A percentile compares a stretch with the other conserved stretches of the same genome.
phyloP scores from a whole-genome alignment of 2,329 filamentous ascomycete species.

The Neodidymelliopsis sp. region DNA sequence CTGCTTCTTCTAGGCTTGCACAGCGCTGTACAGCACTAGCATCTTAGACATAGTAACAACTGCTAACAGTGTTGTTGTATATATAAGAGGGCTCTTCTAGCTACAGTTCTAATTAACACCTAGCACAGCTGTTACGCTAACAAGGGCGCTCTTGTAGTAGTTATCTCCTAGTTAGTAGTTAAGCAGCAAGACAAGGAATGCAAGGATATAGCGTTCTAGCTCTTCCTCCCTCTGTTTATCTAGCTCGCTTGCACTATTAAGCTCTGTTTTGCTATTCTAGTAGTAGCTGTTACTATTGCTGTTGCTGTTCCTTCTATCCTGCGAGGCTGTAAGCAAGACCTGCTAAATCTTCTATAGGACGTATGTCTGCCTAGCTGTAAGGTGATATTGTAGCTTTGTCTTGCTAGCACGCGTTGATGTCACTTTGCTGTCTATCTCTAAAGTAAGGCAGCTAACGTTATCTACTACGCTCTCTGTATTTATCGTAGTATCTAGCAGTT shows the following conservation, averaged over 20 bases:
- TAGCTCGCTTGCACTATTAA: no score
- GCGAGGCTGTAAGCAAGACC: no score
- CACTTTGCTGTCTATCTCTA: no score
- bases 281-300: not conserved
- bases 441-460: no score
- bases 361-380: no score
- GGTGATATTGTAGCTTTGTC: no score
- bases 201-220: not conserved
- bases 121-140: slow-evolving; percentile 8
- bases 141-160: slow-evolving; percentile 8
- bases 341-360: no score
- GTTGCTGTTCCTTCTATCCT: no score
- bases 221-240: not conserved
- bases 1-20: not conserved
- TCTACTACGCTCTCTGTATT: no score
- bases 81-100: slow-evolving; percentile 10
- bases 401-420: no score
- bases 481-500: not conserved
- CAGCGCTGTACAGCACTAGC: slow-evolving; percentile 7
- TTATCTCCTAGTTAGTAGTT: slow-evolving; percentile 7
- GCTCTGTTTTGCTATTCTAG: not conserved
- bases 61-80: slow-evolving; percentile 1
- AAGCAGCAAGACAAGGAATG: slow-evolving; percentile 6
- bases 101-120: slow-evolving; percentile 7
- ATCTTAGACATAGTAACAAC: slow-evolving; percentile 11